Base-by-base conservation (phyloP, 257 asterid genomes). In the Paraleonurus japonicus region DNA sequence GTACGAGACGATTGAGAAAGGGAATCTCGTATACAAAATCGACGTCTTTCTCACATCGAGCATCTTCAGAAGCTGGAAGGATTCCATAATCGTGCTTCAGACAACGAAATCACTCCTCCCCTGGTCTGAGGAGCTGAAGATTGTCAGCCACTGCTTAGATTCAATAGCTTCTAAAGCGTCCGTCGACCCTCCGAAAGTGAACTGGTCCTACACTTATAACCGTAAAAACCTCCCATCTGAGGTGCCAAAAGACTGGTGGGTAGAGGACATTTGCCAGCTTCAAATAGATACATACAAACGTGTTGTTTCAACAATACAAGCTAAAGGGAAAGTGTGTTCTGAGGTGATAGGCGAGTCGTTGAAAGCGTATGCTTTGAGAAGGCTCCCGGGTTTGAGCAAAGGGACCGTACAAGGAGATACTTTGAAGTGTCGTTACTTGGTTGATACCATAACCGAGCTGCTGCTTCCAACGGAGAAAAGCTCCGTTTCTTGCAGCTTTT, bases 191-290 rank as follows among this genome's bases (percentile, higher is more conserved):
- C 80, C 87, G 6, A 87, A 79, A 82, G 97, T 90, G 37, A 90
- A 85, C 32, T 90, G 97, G 97, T 88, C 97, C 0, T 90, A 87
- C 67, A 87, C 95, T 1, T 90, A 89, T 11, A 90, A 89, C 30
- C 90, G 90, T 2, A 84, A 81, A 48, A 85, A 85, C 68, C 87
- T 85, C 7, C 72, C 80, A 3, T 79, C 92, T 0, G 93, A 85
- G 58, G 92, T 89, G 60, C 97, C 97, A 0, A 74, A 75, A 32
- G 97, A 90, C 70, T 90, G 97, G 97, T 90, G 97, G 97, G 92
- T 84, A 1, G 95, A 89, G 78, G 97, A 90, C 73, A 82, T 90
- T 12, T 90, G 88, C 47, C 92, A 90, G 16, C 96, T 90, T 60
- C 90, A 80, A 22, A 80, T 87, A 1, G 89, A 85, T 70, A 53